A percentile compares a stretch with the other conserved stretches of the same genome.
Evolutionary conservation across 164 flowering plant genomes (phyloP).

Genomic region (Piper betle): DNA sequence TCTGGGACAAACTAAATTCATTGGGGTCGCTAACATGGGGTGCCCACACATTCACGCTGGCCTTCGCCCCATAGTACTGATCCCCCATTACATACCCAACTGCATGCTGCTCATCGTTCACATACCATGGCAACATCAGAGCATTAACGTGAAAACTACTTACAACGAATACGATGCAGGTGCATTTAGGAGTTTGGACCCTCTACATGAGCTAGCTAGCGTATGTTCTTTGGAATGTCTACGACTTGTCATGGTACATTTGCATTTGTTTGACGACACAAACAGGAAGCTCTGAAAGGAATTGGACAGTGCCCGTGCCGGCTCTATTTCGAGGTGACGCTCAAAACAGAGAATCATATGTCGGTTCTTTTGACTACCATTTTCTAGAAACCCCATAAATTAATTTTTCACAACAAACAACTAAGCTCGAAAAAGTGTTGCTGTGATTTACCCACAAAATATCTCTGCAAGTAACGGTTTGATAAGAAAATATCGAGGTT

Average conservation of each 20-base stretch:
- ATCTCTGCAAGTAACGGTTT: too few relatives aligned
- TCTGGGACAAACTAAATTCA: constrained; percentile 92
- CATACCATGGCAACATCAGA: not conserved
- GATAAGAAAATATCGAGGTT: too few relatives aligned
- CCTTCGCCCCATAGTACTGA: constrained; percentile 87
- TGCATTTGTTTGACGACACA: too few relatives aligned
- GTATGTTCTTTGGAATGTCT: too few relatives aligned
- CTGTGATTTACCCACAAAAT: too few relatives aligned
- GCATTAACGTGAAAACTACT: not conserved
- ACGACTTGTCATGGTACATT: too few relatives aligned
- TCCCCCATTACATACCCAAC: constrained; percentile 76
- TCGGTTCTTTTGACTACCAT: too few relatives aligned
- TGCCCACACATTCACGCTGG: constrained; percentile 88
- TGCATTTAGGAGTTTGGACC: not conserved
- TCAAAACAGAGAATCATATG: too few relatives aligned
- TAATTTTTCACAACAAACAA: too few relatives aligned
- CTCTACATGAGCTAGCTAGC: not conserved
- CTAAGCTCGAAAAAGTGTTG: too few relatives aligned
- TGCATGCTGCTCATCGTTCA: constrained; percentile 63
- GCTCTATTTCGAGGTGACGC: too few relatives aligned
- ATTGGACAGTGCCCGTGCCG: not conserved
- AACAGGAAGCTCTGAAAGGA: not conserved
- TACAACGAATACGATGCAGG: not conserved
- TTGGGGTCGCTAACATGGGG: constrained; percentile 55
- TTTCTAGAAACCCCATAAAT: too few relatives aligned